Evolutionary conservation across 768 basidiomycete species (phyloP), one percentile per base, ranked within the genome.

Genomic region (Suillus sp.): DNA sequence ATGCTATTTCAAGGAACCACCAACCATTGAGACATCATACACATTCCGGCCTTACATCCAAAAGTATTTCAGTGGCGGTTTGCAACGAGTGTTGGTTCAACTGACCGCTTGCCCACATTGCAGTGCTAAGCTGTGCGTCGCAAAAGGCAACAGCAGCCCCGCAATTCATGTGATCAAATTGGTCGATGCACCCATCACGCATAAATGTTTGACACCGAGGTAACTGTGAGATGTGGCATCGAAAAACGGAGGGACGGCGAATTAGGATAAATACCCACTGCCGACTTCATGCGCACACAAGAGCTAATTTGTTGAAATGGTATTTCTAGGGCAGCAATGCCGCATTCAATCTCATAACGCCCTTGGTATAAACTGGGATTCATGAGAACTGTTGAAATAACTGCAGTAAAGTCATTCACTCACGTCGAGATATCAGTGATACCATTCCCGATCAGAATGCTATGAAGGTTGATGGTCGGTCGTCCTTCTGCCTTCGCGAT

Each of bases 401-500:
- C 7, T 32, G 22, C 27, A 60, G 42, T 34, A 27, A 53, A 43
- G 45, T 71, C 13, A n/a, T 32, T 22, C 35, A 69, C 71, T 74
- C 78, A 84, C 72, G 78, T 83, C 8, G 76, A 79, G 42, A 81
- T 75, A 66, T 89, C 87, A 2, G 85, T 88, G 65, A 84, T 78
- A 20, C 89, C 88, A 66, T 90, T 90, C 4, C 89, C 91, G 62
- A 93, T 92, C 72, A 93, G 78, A n/a, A 91, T 80, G 62, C 85
- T 88, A 61, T 84, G 77, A 5, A 94, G 78, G 71, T 93, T 92
- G 66, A 93, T 78, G 3, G 80, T 75, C 68, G 66, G 79, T 68
- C 74, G 82, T 64, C 81, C 88, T 18, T 71, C 82, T n/a, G 80
- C 73, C 45, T 78, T 73, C 11, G 89, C 78, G 34, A 78, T 71